phyloP scores from a whole-genome alignment of 1,139 yeast genomes.

The Magnusiomyces tetraspermus region DNA sequence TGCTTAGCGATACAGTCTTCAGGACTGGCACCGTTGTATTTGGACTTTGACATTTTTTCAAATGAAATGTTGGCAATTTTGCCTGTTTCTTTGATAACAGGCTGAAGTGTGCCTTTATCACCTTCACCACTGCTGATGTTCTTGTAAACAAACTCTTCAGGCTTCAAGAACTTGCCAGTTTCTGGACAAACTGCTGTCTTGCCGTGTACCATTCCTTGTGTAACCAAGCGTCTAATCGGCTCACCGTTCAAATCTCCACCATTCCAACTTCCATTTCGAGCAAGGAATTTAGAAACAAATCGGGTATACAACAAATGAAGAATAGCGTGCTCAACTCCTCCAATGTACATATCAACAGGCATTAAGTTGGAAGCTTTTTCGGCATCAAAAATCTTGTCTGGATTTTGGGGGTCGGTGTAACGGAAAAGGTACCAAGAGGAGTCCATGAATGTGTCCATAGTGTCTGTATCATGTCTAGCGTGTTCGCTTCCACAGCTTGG shows the following conservation, averaged over 20 bases:
- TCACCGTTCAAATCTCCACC: constrained; percentile 51
- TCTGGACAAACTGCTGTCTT: constrained; percentile 65
- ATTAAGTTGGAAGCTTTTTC: constrained; percentile 45
- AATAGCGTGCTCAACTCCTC: constrained; percentile 96
- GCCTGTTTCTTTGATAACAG: constrained; percentile 44
- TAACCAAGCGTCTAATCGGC: constrained; percentile 68
- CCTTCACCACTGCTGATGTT: too few relatives aligned
- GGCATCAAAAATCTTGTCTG: constrained; percentile 41
- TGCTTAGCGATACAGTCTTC: constrained; percentile 60
- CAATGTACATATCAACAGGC: constrained; percentile 87
- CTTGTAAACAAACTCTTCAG: constrained; percentile 51
- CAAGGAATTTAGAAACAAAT: constrained; percentile 71
- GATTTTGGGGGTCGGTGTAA: constrained; percentile 65
- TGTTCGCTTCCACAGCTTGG: constrained; percentile 63
- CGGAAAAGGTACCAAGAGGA: constrained; percentile 95
- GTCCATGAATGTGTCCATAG: constrained; percentile 98
- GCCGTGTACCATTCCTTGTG: constrained; percentile 99
- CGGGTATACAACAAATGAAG: constrained; percentile 78
- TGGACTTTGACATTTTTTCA: constrained; percentile 96
- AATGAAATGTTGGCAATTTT: constrained; percentile 45
- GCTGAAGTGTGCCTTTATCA: constrained; percentile 25
- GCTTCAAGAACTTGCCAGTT: constrained; percentile 65
- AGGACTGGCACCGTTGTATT: constrained; percentile 91
- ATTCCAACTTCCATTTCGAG: constrained; percentile 48
- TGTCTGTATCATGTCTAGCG: constrained; percentile 88